Evolutionary conservation across 2,329 filamentous ascomycete species (phyloP).

Genomic region (Alternaria dauci): DNA sequence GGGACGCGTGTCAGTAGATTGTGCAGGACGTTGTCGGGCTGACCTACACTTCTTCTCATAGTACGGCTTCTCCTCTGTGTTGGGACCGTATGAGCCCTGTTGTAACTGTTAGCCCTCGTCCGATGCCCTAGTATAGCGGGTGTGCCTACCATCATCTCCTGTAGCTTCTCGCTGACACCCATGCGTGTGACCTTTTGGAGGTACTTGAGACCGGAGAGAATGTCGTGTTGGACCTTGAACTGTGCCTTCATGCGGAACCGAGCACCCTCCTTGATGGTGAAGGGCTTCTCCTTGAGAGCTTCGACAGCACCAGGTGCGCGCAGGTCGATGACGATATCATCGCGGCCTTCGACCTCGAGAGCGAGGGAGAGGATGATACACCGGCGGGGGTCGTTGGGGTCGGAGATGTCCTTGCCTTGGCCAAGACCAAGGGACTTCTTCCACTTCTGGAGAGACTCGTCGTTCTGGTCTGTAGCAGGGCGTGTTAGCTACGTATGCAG

Average conservation of each 20-base stretch:
- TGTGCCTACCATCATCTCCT: slow-evolving; percentile 89
- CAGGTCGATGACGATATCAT: slow-evolving; percentile 89
- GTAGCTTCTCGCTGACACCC: slow-evolving; percentile 87
- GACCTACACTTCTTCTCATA: slow-evolving; percentile 91
- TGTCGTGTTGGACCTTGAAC: slow-evolving; percentile 97
- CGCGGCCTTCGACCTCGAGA: slow-evolving; percentile 82
- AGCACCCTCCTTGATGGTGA: slow-evolving; percentile 95
- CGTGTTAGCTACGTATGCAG: slow-evolving; percentile 14
- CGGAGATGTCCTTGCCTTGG: slow-evolving; percentile 61
- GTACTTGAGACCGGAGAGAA: slow-evolving; percentile 94
- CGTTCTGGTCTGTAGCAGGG: slow-evolving; percentile 67
- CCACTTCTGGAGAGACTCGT: slow-evolving; percentile 96
- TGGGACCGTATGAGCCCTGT: slow-evolving; percentile 91
- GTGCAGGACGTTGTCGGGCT: not conserved
- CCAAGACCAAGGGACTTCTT: slow-evolving; percentile 93
- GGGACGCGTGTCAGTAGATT: slow-evolving; percentile 18
- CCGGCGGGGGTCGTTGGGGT: slow-evolving; percentile 78
- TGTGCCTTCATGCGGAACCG: slow-evolving; percentile 93
- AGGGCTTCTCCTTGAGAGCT: slow-evolving; percentile 87
- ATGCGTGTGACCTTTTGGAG: slow-evolving; percentile 92
- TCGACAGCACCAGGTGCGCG: slow-evolving; percentile 75
- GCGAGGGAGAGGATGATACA: slow-evolving; percentile 93
- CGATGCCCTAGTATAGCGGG: not conserved
- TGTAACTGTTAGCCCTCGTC: slow-evolving; percentile 17
- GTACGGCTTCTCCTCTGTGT: slow-evolving; percentile 82